Base-by-base conservation (phyloP, 306 rosid species). In the Calophaca sinica region DNA sequence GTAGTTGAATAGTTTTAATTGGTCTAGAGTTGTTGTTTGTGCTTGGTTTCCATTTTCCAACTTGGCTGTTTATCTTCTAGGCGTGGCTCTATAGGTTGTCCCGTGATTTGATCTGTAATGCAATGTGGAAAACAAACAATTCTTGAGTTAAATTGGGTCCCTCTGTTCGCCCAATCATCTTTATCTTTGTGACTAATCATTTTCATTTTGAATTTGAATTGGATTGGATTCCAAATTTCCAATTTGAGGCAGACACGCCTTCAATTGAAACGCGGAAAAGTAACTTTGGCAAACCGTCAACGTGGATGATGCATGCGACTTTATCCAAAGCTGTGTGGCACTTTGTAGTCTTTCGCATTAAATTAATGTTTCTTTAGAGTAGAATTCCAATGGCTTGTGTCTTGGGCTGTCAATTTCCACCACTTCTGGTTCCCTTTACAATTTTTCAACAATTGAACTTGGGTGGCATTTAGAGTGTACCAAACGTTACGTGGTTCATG, bases 81-180 rank as follows among this genome's bases (percentile, higher is more conserved):
- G 57, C 9, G 44, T 73, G 73, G 36, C 31, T 44, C 14, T 44
- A 5, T 12, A 32, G 11, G 9, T 74, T 41, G 31, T 62, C 4
- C 20, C 2, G 13, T 46, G 52, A 39, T 82, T 32, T 82, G 44
- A 11, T 52, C 20, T 72, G 59, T 44, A 58, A 80, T 57, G 70
- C 31, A 57, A 80, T 67, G 72, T 68, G 76, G 72, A 46, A 74
- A 42, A 49, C 20, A 49, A 63, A 31, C 31, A 10, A 68, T 20
- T 74, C 2, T 73, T 5, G 77, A 44, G 58, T 73, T 68, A 5
- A 9, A 54, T 29, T 67, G 80, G 84, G 80, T 9, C 83, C 78
- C 67, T 60, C 8, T 50, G 71, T 68, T 77, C 52, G 69, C 20
- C 13, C 46, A 9, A 9, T 71, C 63, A 10, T 51, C 31, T 33